Evolutionary conservation across 345 rosid genomes (phyloP).

Genomic region (Gossypium ekmanianum): DNA sequence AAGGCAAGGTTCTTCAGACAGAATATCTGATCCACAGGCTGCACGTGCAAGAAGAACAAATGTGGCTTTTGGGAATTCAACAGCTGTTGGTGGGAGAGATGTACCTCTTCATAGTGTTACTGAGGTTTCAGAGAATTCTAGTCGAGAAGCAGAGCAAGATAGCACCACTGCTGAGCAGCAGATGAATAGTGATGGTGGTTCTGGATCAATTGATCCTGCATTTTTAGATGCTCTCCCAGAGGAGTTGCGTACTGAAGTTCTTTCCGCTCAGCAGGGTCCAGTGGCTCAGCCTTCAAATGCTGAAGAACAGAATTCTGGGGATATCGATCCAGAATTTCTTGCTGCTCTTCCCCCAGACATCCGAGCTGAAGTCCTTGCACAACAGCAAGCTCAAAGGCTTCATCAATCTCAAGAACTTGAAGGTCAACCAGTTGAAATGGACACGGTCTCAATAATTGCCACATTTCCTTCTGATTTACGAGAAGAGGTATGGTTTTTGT

Average conservation of each 20-base stretch:
- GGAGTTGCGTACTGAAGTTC: constrained; percentile 96
- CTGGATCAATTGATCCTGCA: constrained; percentile 91
- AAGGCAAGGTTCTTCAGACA: constrained; percentile 67
- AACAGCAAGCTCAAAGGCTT: constrained; percentile 89
- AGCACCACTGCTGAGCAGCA: constrained; percentile 62
- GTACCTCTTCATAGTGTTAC: constrained; percentile 81
- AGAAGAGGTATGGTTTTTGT: constrained; percentile 64
- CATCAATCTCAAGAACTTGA: constrained; percentile 96
- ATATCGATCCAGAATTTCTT: constrained; percentile 96
- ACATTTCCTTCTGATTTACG: constrained; percentile 93
- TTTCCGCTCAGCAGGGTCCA: constrained; percentile 86
- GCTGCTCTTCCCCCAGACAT: constrained; percentile 98
- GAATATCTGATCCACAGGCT: constrained; percentile 57
- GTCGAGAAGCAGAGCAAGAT: constrained; percentile 82
- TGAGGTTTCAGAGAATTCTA: constrained; percentile 90
- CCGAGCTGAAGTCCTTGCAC: constrained; percentile 91
- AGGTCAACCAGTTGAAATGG: constrained; percentile 99
- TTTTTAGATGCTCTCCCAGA: constrained; percentile 97
- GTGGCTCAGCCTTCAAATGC: constrained; percentile 66
- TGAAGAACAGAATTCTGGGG: constrained; percentile 69
- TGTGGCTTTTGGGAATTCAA: constrained; percentile 51
- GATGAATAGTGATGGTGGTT: constrained; percentile 48
- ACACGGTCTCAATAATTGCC: constrained; percentile 95
- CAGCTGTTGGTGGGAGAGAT: constrained; percentile 63
- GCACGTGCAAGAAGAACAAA: constrained; percentile 66